Conservation (phyloP, 192 early-diverging fungal genomes). For the Phlyctochytrium arcticum region DNA sequence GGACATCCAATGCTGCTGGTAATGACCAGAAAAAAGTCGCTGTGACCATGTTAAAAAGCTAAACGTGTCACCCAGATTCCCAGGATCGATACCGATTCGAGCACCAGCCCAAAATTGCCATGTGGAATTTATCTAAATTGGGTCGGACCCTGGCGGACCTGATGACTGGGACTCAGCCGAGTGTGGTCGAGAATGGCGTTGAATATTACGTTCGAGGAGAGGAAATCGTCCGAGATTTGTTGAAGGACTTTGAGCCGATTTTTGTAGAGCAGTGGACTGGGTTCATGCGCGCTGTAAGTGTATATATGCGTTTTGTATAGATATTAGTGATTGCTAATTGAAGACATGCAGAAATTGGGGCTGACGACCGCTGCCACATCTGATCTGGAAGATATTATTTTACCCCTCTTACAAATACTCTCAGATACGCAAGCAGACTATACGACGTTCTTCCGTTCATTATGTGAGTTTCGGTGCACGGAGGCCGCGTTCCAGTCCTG, state of each 20-base stretch:
- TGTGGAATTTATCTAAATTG: conserved; percentile 73
- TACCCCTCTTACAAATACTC: conserved; percentile 68
- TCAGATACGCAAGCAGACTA: conserved; percentile 66
- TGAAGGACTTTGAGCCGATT: conserved; percentile 46
- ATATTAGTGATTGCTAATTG: neutral
- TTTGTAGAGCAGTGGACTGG: conserved; percentile 42
- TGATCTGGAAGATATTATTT: conserved; percentile 51
- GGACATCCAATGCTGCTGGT: conserved; percentile 74
- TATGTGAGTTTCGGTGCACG: conserved; percentile 46
- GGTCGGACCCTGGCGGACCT: conserved; percentile 59
- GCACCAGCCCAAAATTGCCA: conserved; percentile 71
- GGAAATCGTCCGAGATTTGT: conserved; percentile 44
- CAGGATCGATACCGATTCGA: conserved; percentile 68
- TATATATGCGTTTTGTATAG: neutral
- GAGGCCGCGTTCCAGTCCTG: conserved; percentile 21
- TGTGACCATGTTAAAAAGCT: no score
- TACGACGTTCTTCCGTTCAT: conserved; percentile 65
- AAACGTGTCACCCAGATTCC: neutral
- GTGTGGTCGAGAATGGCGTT: conserved; percentile 41
- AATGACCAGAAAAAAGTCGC: no score
- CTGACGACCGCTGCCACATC: conserved; percentile 10
- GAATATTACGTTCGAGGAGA: conserved; percentile 9
- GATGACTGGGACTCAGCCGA: conserved; percentile 31
- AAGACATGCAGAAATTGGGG: conserved; percentile 29
- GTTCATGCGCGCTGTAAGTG: conserved; percentile 50